Evolutionary conservation across 2,329 filamentous ascomycete species (phyloP), one percentile per base, ranked within the genome.

Genomic region (Polytolypa hystricis): DNA sequence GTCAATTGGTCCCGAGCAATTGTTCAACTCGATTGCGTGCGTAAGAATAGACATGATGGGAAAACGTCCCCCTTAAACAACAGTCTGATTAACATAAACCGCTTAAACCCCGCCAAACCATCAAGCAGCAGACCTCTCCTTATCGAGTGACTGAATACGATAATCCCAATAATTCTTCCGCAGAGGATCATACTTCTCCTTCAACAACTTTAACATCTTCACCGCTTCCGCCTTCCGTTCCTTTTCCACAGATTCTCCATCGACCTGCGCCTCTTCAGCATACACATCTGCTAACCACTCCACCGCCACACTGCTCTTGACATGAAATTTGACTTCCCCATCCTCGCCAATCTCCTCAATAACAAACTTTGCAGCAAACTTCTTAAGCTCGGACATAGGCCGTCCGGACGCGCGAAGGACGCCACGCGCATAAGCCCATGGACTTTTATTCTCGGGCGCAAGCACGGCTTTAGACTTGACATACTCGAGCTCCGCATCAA

Each of bases 161-260:
- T 82, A 94, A 51, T 83, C 79, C 91, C 91, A 98, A 62, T 95
- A 98, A 45, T 87, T 89, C 46, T 78, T 79, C 40, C 91, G 71
- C 42, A 98, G 81, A 5, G 84, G 84, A 68, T 98, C 91, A 72
- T 86, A 98, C 65, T 79, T 87, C 52, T 81, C 77, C 32, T 76
- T 81, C 52, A 98, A 58, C 42, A 93, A 65, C 40, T 73, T 72
- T 51, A 95, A 61, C 42, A 81, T 85, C 52, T 76, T 61, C 37
- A 69, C 74, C 2, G 86, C 86, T 55, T 75, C 71, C 5, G n/a
- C 20, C 26, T 40, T 45, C 25, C 30, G 14, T 12, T 71, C 69
- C 46, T 56, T 54, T 12, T 26, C 33, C 26, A 41, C 43, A 14
- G 28, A 42, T 4, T 64, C 66, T 11, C 59, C 58, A 21, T 60